Conservation (phyloP, 192 early-diverging fungal species). For the Coemansia sp. region DNA sequence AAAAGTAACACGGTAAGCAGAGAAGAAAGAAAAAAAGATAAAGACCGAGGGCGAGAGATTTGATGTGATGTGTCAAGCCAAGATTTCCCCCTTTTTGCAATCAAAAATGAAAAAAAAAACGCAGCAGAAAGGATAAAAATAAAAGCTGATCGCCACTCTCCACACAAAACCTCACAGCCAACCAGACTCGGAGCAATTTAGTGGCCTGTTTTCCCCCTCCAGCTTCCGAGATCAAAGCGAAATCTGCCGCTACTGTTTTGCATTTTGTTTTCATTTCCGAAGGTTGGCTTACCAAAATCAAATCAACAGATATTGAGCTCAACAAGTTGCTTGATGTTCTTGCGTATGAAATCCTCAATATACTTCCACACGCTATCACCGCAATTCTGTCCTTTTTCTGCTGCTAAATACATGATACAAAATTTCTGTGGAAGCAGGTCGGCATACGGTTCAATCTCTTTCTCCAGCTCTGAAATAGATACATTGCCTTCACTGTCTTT, state of each 20-base stretch:
- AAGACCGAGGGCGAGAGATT: background rate
- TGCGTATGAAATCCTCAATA: background rate
- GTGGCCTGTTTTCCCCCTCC: too few relatives aligned
- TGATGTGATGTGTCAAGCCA: too few relatives aligned
- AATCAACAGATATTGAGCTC: too few relatives aligned
- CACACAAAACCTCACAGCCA: background rate
- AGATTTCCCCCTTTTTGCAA: too few relatives aligned
- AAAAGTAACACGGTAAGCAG: conserved; percentile 3
- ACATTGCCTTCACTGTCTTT: background rate
- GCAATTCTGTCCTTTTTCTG: background rate
- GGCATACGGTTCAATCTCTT: background rate
- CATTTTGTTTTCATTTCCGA: too few relatives aligned
- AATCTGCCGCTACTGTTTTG: too few relatives aligned
- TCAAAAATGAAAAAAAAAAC: too few relatives aligned
- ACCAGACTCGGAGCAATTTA: background rate
- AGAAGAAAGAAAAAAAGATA: background rate
- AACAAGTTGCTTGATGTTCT: background rate
- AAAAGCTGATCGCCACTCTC: background rate
- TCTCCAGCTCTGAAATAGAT: background rate
- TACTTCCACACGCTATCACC: background rate
- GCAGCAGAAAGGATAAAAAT: too few relatives aligned
- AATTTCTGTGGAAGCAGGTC: background rate
- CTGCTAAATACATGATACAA: background rate
- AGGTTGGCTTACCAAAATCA: too few relatives aligned
- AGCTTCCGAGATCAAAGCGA: too few relatives aligned